Base-by-base conservation (phyloP, 2,329 filamentous ascomycete genomes). In the Fusarium sulawesiense region DNA sequence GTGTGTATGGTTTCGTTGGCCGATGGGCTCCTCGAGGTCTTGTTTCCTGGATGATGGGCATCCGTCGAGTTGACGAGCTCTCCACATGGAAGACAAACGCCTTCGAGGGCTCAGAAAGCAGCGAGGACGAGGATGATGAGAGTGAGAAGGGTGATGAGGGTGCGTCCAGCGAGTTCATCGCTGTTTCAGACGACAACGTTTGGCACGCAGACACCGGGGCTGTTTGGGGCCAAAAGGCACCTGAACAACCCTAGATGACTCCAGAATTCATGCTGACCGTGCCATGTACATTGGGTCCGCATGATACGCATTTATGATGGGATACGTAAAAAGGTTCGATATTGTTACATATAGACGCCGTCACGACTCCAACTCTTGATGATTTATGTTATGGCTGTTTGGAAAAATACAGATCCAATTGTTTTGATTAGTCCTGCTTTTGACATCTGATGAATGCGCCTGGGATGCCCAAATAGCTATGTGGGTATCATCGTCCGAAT, bases 31-130 rank as follows among this genome's bases (percentile, higher is more conserved):
- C 96, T 2, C 85, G 88, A 21, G 86, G 89, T 4, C 78, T 98
- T 18, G 91, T 98, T n/a, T 90, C 90, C 3, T 96, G 93, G 92
- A 97, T 98, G 92, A 91, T 98, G 88, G 94, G 94, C 13, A 87
- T 94, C 61, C 85, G 90, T 65, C 83, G 83, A 60, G 88, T 91
- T 18, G 84, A 88, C 56, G 84, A 88, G 77, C 79, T 89, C 48
- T 84, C 83, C 50, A 78, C 83, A 4, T 88, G 86, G 86, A 86
- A 87, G 76, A 80, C 81, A 18, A 81, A 78, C 70, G 80, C 79
- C 7, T 79, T 78, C 47, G 79, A 80, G 45, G 80, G 78, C 13
- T 80, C 80, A 29, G 77, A 80, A 25, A 70, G 71, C 20, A 78
- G 79, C 9, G 77, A 79, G 3, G 80, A 80, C 13, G 77, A 80